Percentiles rank a stretch among this genome's conserved stretches.
phyloP scores from a whole-genome alignment of 1,284 basidiomycete genomes.

The Porogramme epimiltina region DNA sequence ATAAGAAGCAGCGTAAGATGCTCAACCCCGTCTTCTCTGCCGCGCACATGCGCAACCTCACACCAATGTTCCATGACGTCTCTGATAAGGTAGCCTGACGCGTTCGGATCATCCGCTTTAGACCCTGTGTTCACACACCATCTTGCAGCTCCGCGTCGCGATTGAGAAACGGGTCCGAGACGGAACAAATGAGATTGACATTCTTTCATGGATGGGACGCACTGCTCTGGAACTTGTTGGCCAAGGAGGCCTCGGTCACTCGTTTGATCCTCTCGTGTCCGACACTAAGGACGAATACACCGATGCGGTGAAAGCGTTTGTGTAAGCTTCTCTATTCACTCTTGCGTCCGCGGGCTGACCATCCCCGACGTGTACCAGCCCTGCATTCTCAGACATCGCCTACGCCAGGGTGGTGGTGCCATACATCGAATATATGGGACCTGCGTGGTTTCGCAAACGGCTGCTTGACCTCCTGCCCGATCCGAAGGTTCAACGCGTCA shows the following conservation, averaged over 20 bases:
- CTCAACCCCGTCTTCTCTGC: constrained; percentile 31
- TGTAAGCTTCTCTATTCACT: constrained; percentile 8
- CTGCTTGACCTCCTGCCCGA: not conserved
- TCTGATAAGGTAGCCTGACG: constrained; percentile 17
- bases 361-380: not conserved
- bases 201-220: constrained; percentile 29
- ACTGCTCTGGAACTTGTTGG: constrained; percentile 32
- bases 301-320: constrained; percentile 24
- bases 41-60: constrained; percentile 26
- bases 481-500: not conserved
- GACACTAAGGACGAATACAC: constrained; percentile 24
- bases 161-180: not conserved
- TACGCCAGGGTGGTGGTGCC: not conserved
- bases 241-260: constrained; percentile 30
- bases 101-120: not conserved
- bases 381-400: not conserved
- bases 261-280: constrained; percentile 27
- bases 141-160: constrained; percentile 14
- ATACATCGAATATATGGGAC: not conserved
- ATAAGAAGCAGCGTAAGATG: constrained; percentile 27
- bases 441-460: not conserved
- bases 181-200: constrained; percentile 13
- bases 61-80: constrained; percentile 26
- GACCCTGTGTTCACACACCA: not conserved
- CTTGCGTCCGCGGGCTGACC: not conserved